Conservation (phyloP, 371 early-diverging fungal species). For the Catenaria anguillulae region DNA sequence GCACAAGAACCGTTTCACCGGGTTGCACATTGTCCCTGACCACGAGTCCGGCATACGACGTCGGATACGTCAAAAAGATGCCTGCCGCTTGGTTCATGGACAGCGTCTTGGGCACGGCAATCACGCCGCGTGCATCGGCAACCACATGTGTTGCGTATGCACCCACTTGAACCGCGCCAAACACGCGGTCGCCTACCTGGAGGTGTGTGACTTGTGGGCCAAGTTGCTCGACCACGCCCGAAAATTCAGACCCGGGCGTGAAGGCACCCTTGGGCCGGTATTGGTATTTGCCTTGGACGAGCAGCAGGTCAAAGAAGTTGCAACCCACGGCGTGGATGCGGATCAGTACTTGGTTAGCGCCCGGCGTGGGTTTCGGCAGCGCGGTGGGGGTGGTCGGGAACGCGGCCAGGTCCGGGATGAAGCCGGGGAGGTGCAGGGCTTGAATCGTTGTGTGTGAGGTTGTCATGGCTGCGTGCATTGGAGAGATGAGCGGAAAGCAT, state of each 20-base stretch:
- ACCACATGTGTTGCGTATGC: conserved; percentile 56
- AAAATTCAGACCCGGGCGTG: conserved; percentile 64
- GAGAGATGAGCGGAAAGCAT: no score
- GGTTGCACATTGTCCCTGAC: conserved; percentile 48
- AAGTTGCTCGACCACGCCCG: conserved; percentile 32
- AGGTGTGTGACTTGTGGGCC: conserved; percentile 22
- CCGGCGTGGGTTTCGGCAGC: conserved; percentile 36
- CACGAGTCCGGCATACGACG: conserved; percentile 58
- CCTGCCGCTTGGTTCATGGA: conserved; percentile 65
- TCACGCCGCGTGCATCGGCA: conserved; percentile 26
- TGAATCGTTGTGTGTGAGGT: conserved; percentile 14
- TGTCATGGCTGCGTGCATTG: no score
- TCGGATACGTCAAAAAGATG: conserved; percentile 63
- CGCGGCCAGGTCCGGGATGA: neutral
- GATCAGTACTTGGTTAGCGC: conserved; percentile 46
- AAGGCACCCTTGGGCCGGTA: conserved; percentile 66
- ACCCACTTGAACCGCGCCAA: conserved; percentile 41
- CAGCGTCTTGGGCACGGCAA: conserved; percentile 49
- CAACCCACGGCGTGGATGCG: conserved; percentile 55
- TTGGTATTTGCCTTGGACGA: conserved; percentile 76
- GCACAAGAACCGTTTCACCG: conserved; percentile 50
- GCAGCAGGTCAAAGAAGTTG: conserved; percentile 72
- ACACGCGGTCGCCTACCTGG: conserved; percentile 59
- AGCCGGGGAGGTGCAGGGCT: conserved; percentile 6
- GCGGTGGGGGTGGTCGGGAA: neutral